phyloP scores from a whole-genome alignment of 306 rosid genomes.

The Prosopis cineraria region DNA sequence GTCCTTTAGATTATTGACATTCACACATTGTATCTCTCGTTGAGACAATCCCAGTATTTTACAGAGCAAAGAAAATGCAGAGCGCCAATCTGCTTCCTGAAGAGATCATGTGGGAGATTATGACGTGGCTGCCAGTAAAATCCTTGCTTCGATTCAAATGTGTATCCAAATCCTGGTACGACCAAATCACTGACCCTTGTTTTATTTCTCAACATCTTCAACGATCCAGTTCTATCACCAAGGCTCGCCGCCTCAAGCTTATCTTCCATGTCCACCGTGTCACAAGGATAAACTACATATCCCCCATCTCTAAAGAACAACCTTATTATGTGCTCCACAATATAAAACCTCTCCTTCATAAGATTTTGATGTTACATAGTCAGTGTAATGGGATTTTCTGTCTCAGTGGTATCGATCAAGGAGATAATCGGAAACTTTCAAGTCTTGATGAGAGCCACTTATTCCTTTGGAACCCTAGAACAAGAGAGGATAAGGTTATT shows the following conservation, averaged over 20 bases:
- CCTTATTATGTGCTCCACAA: neutral
- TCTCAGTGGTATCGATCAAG: neutral
- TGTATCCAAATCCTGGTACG: slow-evolving; percentile 1
- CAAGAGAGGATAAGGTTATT: neutral
- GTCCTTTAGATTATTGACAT: no score
- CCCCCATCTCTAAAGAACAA: neutral
- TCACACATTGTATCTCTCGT: no score
- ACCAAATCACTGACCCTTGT: neutral
- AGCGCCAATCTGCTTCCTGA: neutral
- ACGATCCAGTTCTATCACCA: neutral
- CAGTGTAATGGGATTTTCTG: neutral
- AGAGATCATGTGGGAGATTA: slow-evolving; percentile 3
- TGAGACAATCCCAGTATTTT: no score
- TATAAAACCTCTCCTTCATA: no score
- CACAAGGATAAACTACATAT: neutral
- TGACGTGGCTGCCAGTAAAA: neutral
- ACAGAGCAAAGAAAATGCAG: neutral
- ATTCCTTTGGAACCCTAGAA: neutral
- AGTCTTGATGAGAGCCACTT: no score
- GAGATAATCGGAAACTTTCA: no score
- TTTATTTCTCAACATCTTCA: neutral
- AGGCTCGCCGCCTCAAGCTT: neutral
- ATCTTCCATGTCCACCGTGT: neutral
- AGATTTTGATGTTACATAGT: no score
- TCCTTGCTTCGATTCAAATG: slow-evolving; percentile 23